Evolutionary conservation across 805 yeast genomes (phyloP).

Genomic region (Hanseniaspora vineae): DNA sequence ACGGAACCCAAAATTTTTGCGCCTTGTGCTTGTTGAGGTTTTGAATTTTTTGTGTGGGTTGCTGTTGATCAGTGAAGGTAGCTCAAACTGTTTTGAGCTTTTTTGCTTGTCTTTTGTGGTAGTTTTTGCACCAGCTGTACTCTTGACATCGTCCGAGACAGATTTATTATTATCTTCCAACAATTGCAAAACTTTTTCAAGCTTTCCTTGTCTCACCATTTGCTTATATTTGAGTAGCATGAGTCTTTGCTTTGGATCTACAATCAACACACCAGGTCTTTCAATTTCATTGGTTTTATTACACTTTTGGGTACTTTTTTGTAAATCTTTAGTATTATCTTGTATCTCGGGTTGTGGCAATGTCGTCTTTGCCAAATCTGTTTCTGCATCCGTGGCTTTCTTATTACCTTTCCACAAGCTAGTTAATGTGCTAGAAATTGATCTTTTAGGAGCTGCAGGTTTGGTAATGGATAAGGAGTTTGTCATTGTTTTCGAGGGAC

Average conservation of each 20-base stretch:
- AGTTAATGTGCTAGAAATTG: neutral
- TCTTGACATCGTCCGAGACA: too few relatives aligned
- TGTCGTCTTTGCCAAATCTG: too few relatives aligned
- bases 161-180: neutral
- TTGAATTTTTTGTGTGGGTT: neutral
- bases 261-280: too few relatives aligned
- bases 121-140: too few relatives aligned
- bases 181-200: neutral
- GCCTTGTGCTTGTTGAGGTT: neutral
- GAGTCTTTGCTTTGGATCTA: neutral
- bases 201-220: neutral
- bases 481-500: too few relatives aligned
- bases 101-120: neutral
- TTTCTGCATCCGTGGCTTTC: too few relatives aligned
- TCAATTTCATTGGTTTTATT: too few relatives aligned
- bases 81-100: neutral
- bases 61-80: too few relatives aligned
- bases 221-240: neutral
- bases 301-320: neutral
- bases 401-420: neutral
- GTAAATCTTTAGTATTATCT: neutral
- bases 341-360: neutral
- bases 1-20: neutral
- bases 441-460: neutral
- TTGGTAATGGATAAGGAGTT: too few relatives aligned